Conservation (phyloP, 306 rosid genomes). For the Alnus rubra region DNA sequence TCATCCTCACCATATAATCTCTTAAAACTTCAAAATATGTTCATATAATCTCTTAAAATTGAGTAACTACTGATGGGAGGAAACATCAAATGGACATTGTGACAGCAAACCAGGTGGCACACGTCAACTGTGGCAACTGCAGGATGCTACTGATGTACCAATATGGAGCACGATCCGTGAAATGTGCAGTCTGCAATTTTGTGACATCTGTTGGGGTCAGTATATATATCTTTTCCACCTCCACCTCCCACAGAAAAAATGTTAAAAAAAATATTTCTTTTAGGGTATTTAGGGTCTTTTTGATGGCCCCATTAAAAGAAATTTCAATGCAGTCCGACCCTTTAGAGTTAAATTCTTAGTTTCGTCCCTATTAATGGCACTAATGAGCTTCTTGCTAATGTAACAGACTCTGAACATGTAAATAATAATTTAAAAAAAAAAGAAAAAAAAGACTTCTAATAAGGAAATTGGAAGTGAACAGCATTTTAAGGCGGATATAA, state of each 20-base stretch:
- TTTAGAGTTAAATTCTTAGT: too few species aligned
- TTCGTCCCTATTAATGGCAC: too few species aligned
- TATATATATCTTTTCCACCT: background rate
- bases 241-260: too few species aligned
- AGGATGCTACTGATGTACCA: conserved; percentile 93
- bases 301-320: too few species aligned
- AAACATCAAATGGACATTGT: conserved; percentile 26
- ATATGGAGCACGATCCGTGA: conserved; percentile 94
- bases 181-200: conserved; percentile 98
- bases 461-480: background rate
- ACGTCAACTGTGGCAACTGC: conserved; percentile 93
- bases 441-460: background rate
- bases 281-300: too few species aligned
- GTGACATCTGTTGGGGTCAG: conserved; percentile 96
- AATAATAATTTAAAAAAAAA: background rate
- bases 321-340: too few species aligned
- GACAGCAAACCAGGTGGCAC: conserved; percentile 99
- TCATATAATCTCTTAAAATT: background rate
- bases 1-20: conserved; percentile 12
- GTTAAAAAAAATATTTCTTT: too few species aligned
- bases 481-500: background rate
- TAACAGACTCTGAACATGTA: background rate
- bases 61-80: conserved; percentile 10
- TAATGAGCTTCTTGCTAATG: too few species aligned
- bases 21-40: background rate